phyloP scores from a whole-genome alignment of 495 filamentous ascomycete species.

The Jackrogersella minutella region DNA sequence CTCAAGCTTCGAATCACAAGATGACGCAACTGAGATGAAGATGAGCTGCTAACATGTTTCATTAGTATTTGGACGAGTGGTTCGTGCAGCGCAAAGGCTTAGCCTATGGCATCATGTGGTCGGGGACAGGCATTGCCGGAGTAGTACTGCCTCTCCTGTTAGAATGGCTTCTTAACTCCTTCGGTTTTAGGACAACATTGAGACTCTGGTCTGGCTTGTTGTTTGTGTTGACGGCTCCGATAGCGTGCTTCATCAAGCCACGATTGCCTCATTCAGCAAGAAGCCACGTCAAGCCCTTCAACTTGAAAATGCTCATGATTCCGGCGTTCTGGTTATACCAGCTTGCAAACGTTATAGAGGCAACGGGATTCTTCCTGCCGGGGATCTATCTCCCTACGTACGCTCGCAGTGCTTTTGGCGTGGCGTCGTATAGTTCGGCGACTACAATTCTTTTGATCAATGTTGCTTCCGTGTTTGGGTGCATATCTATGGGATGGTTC shows the following conservation, averaged over 20 bases:
- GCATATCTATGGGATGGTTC: constrained; percentile 63
- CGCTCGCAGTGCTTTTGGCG: constrained; percentile 43
- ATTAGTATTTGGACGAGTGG: constrained; percentile 58
- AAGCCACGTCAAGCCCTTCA: constrained; percentile 49
- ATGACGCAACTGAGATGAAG: neutral
- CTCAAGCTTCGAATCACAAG: neutral
- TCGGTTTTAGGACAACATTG: constrained; percentile 62
- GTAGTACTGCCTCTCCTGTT: constrained; percentile 55
- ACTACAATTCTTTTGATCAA: constrained; percentile 65
- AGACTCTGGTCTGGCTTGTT: constrained; percentile 55
- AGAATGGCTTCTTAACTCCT: constrained; percentile 50
- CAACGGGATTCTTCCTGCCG: constrained; percentile 69
- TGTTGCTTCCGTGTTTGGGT: constrained; percentile 61
- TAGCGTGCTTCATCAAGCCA: constrained; percentile 64
- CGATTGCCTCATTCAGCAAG: constrained; percentile 57
- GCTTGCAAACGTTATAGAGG: constrained; percentile 62
- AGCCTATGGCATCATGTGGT: constrained; percentile 62
- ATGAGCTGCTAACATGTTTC: constrained; percentile 19
- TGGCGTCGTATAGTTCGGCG: constrained; percentile 50
- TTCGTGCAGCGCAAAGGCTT: constrained; percentile 59
- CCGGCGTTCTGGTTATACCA: constrained; percentile 59
- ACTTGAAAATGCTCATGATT: constrained; percentile 54
- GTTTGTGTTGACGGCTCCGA: constrained; percentile 55
- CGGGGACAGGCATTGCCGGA: constrained; percentile 55
- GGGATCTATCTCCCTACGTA: constrained; percentile 68